A percentile compares a stretch with the other conserved stretches of the same genome.
These are phyloP conservation scores for Dichomitus squalens DNA, from an alignment of 1,284 basidiomycete genomes.

Conservation along the genomic window DNA sequence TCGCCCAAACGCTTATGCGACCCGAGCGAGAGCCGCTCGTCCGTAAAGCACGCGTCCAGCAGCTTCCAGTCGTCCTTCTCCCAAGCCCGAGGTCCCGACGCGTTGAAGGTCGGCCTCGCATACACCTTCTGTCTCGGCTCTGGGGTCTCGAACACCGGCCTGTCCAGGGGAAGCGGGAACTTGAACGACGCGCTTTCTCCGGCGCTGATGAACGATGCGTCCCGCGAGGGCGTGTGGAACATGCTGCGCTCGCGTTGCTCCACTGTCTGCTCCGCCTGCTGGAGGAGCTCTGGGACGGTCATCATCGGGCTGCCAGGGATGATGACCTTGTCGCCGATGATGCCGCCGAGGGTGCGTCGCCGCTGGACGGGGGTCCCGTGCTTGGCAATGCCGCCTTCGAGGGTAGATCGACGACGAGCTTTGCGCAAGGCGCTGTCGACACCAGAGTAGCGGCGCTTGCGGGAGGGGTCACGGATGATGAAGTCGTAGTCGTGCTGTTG, in stretches of 20 bases:
- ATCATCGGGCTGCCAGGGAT: slow-evolving; percentile 57
- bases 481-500: slow-evolving; percentile 82
- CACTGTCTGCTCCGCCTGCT: slow-evolving; percentile 60
- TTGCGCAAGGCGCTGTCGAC: slow-evolving; percentile 39
- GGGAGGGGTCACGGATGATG: slow-evolving; percentile 48
- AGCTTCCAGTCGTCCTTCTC: slow-evolving; percentile 73
- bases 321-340: slow-evolving; percentile 53
- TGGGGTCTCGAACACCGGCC: slow-evolving; percentile 18
- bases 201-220: background rate
- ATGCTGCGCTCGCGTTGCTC: slow-evolving; percentile 24
- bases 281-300: slow-evolving; percentile 56
- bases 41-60: slow-evolving; percentile 75
- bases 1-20: slow-evolving; percentile 23
- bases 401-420: slow-evolving; percentile 37
- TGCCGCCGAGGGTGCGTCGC: slow-evolving; percentile 43
- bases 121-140: slow-evolving; percentile 14
- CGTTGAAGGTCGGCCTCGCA: slow-evolving; percentile 15
- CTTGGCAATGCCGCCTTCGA: slow-evolving; percentile 41
- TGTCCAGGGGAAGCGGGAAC: slow-evolving; percentile 7
- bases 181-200: slow-evolving; percentile 13
- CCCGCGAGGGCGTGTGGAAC: slow-evolving; percentile 16
- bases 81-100: slow-evolving; percentile 46
- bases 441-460: slow-evolving; percentile 33
- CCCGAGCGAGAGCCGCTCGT: slow-evolving; percentile 58
- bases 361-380: slow-evolving; percentile 28